Conservation (phyloP, 768 basidiomycete genomes). For the Mrakia blollopis region DNA sequence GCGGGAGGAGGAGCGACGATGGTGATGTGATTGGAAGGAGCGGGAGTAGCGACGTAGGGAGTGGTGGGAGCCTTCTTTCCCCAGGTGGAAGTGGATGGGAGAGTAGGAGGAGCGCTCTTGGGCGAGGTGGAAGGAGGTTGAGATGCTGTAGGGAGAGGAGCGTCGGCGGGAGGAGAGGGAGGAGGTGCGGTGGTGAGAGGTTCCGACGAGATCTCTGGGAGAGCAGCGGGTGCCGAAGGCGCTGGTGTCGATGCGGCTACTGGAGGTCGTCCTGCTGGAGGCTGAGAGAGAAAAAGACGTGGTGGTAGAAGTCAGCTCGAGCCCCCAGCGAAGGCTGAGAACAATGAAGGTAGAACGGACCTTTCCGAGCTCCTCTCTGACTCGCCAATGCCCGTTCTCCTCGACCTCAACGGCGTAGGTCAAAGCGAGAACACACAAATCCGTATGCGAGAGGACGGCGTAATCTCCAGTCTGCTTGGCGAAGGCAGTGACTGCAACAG, state of each 20-base stretch:
- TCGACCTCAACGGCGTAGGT: constrained; percentile 68
- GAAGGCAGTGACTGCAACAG: constrained; percentile 66
- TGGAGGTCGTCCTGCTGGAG: constrained; percentile 24
- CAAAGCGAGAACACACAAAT: constrained; percentile 84
- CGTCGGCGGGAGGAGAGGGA: background rate
- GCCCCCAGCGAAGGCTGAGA: background rate
- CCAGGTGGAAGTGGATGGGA: constrained; percentile 18
- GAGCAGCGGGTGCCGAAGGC: background rate
- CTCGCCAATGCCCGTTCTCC: constrained; percentile 44
- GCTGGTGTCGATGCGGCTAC: constrained; percentile 10
- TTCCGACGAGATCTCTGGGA: background rate
- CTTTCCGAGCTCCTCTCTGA: constrained; percentile 40
- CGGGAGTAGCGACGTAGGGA: constrained; percentile 1
- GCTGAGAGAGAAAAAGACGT: background rate
- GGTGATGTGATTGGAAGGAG: background rate
- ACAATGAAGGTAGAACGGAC: constrained; percentile 11
- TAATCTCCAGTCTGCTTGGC: constrained; percentile 97
- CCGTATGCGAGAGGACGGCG: constrained; percentile 80
- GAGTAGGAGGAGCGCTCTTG: constrained; percentile 17
- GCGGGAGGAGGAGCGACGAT: background rate
- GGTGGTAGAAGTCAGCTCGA: background rate
- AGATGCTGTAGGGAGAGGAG: constrained; percentile 1
- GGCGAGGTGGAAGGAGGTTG: constrained; percentile 12
- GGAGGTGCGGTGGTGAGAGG: background rate
- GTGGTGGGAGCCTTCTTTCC: constrained; percentile 9